Percentiles rank a stretch among this genome's conserved stretches.
Evolutionary conservation across 768 basidiomycete genomes (phyloP).

Genomic region (Nidularia pulvinata): DNA sequence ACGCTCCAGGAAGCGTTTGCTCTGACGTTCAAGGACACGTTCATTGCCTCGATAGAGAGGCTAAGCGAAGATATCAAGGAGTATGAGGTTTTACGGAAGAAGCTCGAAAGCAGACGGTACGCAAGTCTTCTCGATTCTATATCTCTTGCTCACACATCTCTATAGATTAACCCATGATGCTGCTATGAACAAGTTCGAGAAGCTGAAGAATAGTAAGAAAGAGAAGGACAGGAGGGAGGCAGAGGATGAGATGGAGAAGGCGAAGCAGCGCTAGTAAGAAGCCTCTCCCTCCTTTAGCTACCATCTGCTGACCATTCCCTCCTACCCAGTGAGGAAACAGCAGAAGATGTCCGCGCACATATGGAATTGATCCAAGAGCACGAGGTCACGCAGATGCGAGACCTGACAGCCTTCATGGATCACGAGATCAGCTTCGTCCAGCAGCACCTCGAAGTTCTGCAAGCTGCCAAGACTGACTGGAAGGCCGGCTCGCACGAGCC

Average conservation of each 20-base stretch:
- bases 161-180: constrained; percentile 79
- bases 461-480: constrained; percentile 71
- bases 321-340: constrained; percentile 72
- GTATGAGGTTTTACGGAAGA: constrained; percentile 80
- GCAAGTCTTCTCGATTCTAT: background rate
- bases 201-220: constrained; percentile 71
- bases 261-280: constrained; percentile 71
- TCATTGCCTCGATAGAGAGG: constrained; percentile 62
- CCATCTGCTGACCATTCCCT: constrained; percentile 1
- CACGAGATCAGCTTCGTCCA: constrained; percentile 73
- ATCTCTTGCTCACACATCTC: background rate
- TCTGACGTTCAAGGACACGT: constrained; percentile 71
- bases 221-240: constrained; percentile 79
- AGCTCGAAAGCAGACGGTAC: constrained; percentile 83
- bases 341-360: constrained; percentile 79
- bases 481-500: constrained; percentile 45
- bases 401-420: constrained; percentile 72
- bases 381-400: constrained; percentile 70
- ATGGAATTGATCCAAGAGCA: constrained; percentile 83
- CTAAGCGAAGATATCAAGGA: constrained; percentile 81
- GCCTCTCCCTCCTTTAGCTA: background rate
- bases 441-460: constrained; percentile 72
- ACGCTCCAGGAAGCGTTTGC: constrained; percentile 84
- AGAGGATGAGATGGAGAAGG: constrained; percentile 77
- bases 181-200: constrained; percentile 68